Base-by-base conservation (phyloP, 2,329 filamentous ascomycete species). In the Blumeriella jaapii region DNA sequence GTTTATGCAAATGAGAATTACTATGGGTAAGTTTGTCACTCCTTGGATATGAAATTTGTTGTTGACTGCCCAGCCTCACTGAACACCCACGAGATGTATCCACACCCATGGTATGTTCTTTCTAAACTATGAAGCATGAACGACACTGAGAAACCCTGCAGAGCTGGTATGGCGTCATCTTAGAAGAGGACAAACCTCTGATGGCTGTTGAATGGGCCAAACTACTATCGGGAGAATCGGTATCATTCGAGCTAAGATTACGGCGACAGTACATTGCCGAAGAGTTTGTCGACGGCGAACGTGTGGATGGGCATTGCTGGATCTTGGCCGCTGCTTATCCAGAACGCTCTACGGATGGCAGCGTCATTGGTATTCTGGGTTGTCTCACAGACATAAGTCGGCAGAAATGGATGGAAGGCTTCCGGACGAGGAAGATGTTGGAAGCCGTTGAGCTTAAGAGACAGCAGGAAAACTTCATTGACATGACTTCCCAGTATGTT, bases 391-490 rank as follows among this genome's bases (percentile, higher is more conserved):
- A 49, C 20, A 49, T 49, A 19, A 35, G 28, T 27, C 31, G 44
- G 12, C 44, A 47, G 20, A 49, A 47, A 31, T 48, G 44, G 46
- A 46, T 45, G 11, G 49, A 52, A 20, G 43, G 27, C 10, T 48
- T 50, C 11, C 47, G 51, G 25, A 49, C 61, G 60, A 32, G 69
- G 65, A 52, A 66, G 68, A 42, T 47, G 41, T 15, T 44, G 27
- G 35, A 37, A 18, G 35, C 35, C 10, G 23, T 74, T 16, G 68
- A 74, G 49, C 66, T 68, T 18, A 72, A 69, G 48, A 61, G 77
- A 4, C 78, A 82, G 51, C 83, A 89, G 51, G 80, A 87, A 49
- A 82, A 82, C 44, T 86, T 86, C 49, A 83, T 87, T 50, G 82
- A 85, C 55, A 83, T 84, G 62, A 72, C 69, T 2, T 78, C 49